Conservation (phyloP, 2,329 filamentous ascomycete genomes). For the Metarhizium rileyi region DNA sequence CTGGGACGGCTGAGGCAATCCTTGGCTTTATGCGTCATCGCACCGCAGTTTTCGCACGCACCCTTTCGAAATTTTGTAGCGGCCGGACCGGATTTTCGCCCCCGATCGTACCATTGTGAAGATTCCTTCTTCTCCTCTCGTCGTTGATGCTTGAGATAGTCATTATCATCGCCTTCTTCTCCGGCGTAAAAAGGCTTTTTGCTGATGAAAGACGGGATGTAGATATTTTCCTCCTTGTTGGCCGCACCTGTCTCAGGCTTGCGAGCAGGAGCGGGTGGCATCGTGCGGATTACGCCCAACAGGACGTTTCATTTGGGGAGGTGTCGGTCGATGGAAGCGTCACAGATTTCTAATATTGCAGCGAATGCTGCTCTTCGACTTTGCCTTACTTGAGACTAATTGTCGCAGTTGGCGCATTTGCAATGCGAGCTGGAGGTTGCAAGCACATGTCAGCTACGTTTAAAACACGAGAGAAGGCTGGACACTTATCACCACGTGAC, state of each 20-base stretch:
- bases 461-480: background rate
- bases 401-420: background rate
- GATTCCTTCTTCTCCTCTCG: constrained; percentile 50
- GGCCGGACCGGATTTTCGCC: constrained; percentile 72
- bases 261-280: constrained; percentile 20
- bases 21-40: constrained; percentile 92
- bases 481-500: constrained; percentile 19
- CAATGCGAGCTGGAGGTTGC: background rate
- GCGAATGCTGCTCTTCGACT: background rate
- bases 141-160: constrained; percentile 96
- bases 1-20: constrained; percentile 85
- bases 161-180: constrained; percentile 65
- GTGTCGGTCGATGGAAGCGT: background rate
- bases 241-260: constrained; percentile 28
- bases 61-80: constrained; percentile 97
- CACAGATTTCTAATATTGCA: background rate
- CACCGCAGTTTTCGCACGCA: constrained; percentile 95
- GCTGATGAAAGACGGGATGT: constrained; percentile 96
- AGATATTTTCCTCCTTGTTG: constrained; percentile 89
- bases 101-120: constrained; percentile 88
- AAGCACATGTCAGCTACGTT: background rate
- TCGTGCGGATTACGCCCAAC: background rate
- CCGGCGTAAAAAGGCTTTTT: constrained; percentile 94
- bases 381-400: background rate
- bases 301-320: background rate